A percentile compares a stretch with the other conserved stretches of the same genome.
Evolutionary conservation across 371 early-diverging fungal genomes (phyloP).

Genomic region (Apophysomyces ossiformis): DNA sequence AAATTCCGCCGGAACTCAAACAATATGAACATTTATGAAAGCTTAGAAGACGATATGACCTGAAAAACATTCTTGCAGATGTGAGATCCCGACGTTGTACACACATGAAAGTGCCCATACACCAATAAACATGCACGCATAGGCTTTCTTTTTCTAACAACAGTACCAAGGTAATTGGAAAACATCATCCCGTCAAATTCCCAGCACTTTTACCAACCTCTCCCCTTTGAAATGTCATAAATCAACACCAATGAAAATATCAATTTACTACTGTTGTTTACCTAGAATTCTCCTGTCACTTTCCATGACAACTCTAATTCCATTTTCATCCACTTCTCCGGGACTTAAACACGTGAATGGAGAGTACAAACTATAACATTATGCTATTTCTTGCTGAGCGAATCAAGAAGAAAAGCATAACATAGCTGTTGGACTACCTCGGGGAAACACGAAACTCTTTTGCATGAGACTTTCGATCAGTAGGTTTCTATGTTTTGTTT

Average conservation of each 20-base stretch:
- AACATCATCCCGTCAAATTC: too few relatives aligned
- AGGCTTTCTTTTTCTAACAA: too few relatives aligned
- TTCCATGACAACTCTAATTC: not conserved
- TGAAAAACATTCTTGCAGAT: not conserved
- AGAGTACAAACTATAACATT: not conserved
- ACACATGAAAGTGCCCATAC: too few relatives aligned
- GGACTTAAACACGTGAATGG: constrained; percentile 5
- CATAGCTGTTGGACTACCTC: too few relatives aligned
- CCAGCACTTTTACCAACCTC: too few relatives aligned
- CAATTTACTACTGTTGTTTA: not conserved
- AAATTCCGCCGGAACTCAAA: not conserved
- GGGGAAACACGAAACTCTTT: too few relatives aligned
- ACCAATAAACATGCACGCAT: too few relatives aligned
- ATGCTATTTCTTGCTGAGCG: not conserved
- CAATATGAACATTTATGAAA: not conserved
- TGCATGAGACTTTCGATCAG: too few relatives aligned
- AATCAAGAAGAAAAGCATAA: too few relatives aligned
- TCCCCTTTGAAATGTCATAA: not conserved
- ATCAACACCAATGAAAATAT: not conserved
- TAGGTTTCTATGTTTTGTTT: too few relatives aligned
- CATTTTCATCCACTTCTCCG: constrained; percentile 8
- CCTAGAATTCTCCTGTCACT: not conserved
- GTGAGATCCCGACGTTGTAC: too few relatives aligned
- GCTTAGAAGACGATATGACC: not conserved
- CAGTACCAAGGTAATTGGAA: too few relatives aligned